Base-by-base conservation (phyloP, 441 rosid genomes). In the Viola pubescens region DNA sequence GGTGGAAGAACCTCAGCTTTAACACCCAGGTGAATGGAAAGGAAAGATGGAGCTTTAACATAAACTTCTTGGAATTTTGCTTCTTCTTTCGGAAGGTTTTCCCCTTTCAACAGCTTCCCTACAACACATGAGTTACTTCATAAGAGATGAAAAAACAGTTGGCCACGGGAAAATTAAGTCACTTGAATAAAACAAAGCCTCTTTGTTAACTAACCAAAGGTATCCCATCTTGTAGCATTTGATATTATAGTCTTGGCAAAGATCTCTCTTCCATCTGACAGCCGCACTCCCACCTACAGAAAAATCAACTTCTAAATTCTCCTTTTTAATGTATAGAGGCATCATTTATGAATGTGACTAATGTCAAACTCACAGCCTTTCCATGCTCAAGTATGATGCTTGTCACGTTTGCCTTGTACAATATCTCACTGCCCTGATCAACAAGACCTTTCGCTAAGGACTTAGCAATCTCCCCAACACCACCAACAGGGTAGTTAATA, bases 201-300 rank as follows among this genome's bases (percentile, higher is more conserved):
- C 19, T 16, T 16, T 16, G 19, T 16, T 55, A 42, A 73, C 97
- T 74, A 73, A 94, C 98, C 96, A 70, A 94, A 94, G 37, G 98
- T 94, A 73, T 88, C 97, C 98, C 98, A 92, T 84, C 97, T 88
- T 44, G 97, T 89, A 64, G 97, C 97, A 77, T 89, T 92, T 64
- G 98, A 92, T 64, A 92, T 81, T 71, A 89, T 67, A n/a, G 96
- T 92, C 71, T 79, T 81, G 46, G 91, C 86, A 8, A 71, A 87
- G 75, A 84, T 73, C 55, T 86, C 75, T 72, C 95, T 82, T 72
- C 97, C 96, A 78, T 87, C 92, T 49, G 95, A 85, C 48, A 92
- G 81, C 84, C 79, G 79, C 52, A 86, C 96, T 67, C 98, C 97
- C 5, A 86, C 82, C 98, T 92, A 72, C 68, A 16, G 19, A 70